Conservation (phyloP, 1,284 basidiomycete species). For the Schizophyllum commune region DNA sequence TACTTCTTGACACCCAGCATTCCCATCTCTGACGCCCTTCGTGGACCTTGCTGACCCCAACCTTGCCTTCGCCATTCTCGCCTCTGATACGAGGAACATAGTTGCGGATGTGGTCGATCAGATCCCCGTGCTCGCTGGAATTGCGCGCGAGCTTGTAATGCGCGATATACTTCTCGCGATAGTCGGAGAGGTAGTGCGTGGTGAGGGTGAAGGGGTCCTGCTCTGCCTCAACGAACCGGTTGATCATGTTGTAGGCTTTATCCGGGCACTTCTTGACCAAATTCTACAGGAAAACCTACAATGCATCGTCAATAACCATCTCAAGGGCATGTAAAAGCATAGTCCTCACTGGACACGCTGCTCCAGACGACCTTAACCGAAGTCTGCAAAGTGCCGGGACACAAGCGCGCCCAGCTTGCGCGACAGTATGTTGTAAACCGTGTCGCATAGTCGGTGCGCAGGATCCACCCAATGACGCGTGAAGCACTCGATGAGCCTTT, state of each 20-base stretch:
- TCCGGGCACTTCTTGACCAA: slow-evolving; percentile 38
- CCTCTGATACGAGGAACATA: background rate
- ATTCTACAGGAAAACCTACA: slow-evolving; percentile 37
- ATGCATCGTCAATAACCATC: background rate
- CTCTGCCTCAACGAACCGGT: slow-evolving; percentile 50
- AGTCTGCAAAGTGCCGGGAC: slow-evolving; percentile 38
- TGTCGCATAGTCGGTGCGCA: slow-evolving; percentile 38
- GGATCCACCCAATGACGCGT: slow-evolving; percentile 44
- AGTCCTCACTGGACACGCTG: slow-evolving; percentile 43
- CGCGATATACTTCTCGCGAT: slow-evolving; percentile 46
- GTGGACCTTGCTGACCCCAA: slow-evolving; percentile 29
- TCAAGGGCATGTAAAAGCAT: background rate
- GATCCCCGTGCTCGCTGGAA: background rate
- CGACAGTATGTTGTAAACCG: slow-evolving; percentile 30
- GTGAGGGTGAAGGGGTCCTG: slow-evolving; percentile 48
- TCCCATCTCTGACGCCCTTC: slow-evolving; percentile 32
- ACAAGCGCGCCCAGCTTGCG: slow-evolving; percentile 36
- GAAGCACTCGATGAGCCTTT: slow-evolving; percentile 37
- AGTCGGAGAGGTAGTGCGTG: slow-evolving; percentile 47
- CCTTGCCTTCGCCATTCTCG: background rate
- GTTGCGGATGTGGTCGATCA: background rate
- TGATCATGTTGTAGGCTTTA: slow-evolving; percentile 31
- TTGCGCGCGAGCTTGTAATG: slow-evolving; percentile 11
- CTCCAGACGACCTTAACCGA: slow-evolving; percentile 37
- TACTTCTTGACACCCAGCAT: slow-evolving; percentile 28